phyloP scores from a whole-genome alignment of 352 stramenopile species.

The Globisporangium mamillatum region DNA sequence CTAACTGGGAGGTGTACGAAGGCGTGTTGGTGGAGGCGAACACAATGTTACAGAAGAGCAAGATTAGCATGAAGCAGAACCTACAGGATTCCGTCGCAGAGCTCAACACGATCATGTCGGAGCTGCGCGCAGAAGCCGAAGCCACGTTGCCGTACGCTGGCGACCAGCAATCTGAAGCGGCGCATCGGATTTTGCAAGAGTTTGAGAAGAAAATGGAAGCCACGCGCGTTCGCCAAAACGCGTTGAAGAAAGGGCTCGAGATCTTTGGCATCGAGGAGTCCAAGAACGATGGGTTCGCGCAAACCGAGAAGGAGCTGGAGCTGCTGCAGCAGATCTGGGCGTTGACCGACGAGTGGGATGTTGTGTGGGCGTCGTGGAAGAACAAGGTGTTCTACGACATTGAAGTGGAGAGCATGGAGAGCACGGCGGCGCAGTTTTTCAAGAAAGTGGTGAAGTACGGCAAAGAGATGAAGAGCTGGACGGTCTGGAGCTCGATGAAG shows the following conservation, averaged over 20 bases:
- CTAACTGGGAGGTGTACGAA: slow-evolving; percentile 86
- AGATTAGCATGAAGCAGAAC: slow-evolving; percentile 95
- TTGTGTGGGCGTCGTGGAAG: slow-evolving; percentile 90
- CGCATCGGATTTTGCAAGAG: slow-evolving; percentile 67
- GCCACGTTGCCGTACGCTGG: slow-evolving; percentile 72
- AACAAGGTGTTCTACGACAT: slow-evolving; percentile 91
- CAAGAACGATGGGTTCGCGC: slow-evolving; percentile 81
- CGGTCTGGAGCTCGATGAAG: slow-evolving; percentile 89
- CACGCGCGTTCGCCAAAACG: slow-evolving; percentile 60
- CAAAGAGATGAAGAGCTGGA: slow-evolving; percentile 93
- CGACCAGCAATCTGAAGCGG: slow-evolving; percentile 49
- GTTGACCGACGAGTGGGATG: slow-evolving; percentile 86
- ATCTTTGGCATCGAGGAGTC: slow-evolving; percentile 91
- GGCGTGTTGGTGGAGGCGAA: slow-evolving; percentile 83
- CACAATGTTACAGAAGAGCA: slow-evolving; percentile 90
- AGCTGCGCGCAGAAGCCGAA: slow-evolving; percentile 72
- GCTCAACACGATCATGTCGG: slow-evolving; percentile 83
- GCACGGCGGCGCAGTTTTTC: slow-evolving; percentile 84
- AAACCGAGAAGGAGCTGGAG: slow-evolving; percentile 89
- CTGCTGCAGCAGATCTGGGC: slow-evolving; percentile 90
- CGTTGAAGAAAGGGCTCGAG: slow-evolving; percentile 88
- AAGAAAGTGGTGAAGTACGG: slow-evolving; percentile 93
- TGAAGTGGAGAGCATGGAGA: slow-evolving; percentile 91
- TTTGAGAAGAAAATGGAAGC: slow-evolving; percentile 89
- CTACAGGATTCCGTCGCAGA: slow-evolving; percentile 89